Percentiles rank a stretch among this genome's conserved stretches.
These are phyloP conservation scores for Discostella stelligeroides DNA, from an alignment of 108 stramenopile species.

Conservation along the genomic window DNA sequence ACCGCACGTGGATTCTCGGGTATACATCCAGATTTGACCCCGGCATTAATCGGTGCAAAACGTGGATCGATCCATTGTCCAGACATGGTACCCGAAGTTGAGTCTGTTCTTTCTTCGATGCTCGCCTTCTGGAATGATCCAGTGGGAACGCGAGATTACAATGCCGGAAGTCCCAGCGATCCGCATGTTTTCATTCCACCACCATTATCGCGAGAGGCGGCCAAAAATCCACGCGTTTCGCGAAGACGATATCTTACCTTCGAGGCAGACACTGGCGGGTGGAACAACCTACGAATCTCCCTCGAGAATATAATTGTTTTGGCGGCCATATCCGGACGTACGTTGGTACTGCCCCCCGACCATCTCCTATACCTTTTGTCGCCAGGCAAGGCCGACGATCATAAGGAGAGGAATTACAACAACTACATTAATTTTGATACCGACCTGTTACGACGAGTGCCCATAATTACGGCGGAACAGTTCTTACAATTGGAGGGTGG, in stretches of 20 bases:
- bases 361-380: constrained; percentile 75
- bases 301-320: constrained; percentile 80
- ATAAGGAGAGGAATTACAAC: constrained; percentile 47
- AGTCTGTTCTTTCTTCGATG: constrained; percentile 50
- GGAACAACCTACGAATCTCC: constrained; percentile 83
- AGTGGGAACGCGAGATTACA: constrained; percentile 55
- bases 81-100: constrained; percentile 26
- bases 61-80: constrained; percentile 44
- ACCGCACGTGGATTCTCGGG: constrained; percentile 70
- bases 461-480: constrained; percentile 61
- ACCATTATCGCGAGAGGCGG: constrained; percentile 16
- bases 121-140: constrained; percentile 82
- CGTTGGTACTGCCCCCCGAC: constrained; percentile 86
- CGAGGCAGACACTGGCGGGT: constrained; percentile 79
- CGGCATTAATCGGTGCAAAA: constrained; percentile 47
- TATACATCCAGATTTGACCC: constrained; percentile 44
- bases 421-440: constrained; percentile 45
- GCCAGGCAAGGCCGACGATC: constrained; percentile 39
- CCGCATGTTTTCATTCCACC: constrained; percentile 37
- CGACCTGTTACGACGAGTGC: constrained; percentile 53
- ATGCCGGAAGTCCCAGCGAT: constrained; percentile 50
- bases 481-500: constrained; percentile 58
- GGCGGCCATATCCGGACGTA: constrained; percentile 80
- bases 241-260: constrained; percentile 60
- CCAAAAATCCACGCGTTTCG: constrained; percentile 2